A percentile compares a stretch with the other conserved stretches of the same genome.
Evolutionary conservation across 2,329 filamentous ascomycete genomes (phyloP).

Genomic region (Fusarium continuum): DNA sequence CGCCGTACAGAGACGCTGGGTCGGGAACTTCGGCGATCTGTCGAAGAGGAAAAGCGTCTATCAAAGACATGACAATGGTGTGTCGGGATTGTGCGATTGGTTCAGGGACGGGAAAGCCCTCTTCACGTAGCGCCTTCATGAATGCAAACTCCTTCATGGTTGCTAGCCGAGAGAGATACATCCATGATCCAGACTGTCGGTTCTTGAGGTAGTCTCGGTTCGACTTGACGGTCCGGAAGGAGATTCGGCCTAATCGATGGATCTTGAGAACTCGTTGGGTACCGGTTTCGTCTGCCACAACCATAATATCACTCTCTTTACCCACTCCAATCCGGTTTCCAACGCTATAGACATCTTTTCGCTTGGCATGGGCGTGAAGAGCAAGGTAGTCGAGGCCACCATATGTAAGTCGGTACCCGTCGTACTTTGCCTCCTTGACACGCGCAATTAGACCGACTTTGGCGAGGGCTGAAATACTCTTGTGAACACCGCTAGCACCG

Average conservation of each 20-base stretch:
- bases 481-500: slow-evolving; percentile 81
- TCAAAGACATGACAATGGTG: slow-evolving; percentile 93
- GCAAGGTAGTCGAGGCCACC: slow-evolving; percentile 98
- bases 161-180: slow-evolving; percentile 94
- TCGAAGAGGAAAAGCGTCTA: slow-evolving; percentile 90
- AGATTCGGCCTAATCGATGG: slow-evolving; percentile 93
- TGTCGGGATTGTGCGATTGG: slow-evolving; percentile 91
- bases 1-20: slow-evolving; percentile 86
- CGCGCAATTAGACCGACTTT: slow-evolving; percentile 92
- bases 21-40: slow-evolving; percentile 87
- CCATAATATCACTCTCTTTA: slow-evolving; percentile 97
- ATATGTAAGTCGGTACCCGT: slow-evolving; percentile 96
- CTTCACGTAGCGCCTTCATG: slow-evolving; percentile 84
- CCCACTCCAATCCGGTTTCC: slow-evolving; percentile 95
- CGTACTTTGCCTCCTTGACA: slow-evolving; percentile 95
- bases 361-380: slow-evolving; percentile 85
- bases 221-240: slow-evolving; percentile 93
- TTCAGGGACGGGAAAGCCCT: slow-evolving; percentile 89
- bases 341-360: slow-evolving; percentile 85
- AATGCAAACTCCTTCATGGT: slow-evolving; percentile 95
- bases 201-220: slow-evolving; percentile 96
- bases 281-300: slow-evolving; percentile 84
- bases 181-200: slow-evolving; percentile 84
- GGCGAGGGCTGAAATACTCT: slow-evolving; percentile 87
- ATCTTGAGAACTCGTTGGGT: slow-evolving; percentile 90